phyloP scores from a whole-genome alignment of 352 stramenopile species.

The Blastocystis sp. region DNA sequence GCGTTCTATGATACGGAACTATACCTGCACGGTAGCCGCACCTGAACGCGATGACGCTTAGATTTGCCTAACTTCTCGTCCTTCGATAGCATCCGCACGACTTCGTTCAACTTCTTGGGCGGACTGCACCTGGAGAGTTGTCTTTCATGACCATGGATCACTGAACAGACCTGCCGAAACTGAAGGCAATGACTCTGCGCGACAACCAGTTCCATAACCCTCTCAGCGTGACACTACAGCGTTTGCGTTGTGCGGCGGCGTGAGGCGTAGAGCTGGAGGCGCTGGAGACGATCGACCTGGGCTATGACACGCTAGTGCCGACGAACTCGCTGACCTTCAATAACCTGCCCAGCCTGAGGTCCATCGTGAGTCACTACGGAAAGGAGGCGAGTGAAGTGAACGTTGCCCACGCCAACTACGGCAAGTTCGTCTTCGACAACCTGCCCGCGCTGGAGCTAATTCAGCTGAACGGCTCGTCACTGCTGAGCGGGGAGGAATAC shows the following conservation, averaged over 20 bases:
- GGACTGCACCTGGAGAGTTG: not conserved
- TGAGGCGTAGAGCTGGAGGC: not conserved
- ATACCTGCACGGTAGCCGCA: not conserved
- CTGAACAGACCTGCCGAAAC: not conserved
- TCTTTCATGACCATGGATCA: not conserved
- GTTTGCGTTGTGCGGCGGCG: not conserved
- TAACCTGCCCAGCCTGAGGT: not conserved
- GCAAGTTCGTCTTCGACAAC: not conserved
- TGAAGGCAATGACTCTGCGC: not conserved
- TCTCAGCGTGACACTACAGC: not conserved
- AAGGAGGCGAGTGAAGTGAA: not conserved
- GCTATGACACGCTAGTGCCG: not conserved
- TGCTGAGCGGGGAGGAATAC: not conserved
- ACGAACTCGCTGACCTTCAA: not conserved
- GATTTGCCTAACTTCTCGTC: not conserved
- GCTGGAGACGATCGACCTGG: not conserved
- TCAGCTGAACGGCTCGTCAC: not conserved
- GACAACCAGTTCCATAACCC: not conserved
- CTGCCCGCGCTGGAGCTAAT: not conserved
- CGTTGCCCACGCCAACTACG: not conserved
- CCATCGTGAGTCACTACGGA: not conserved
- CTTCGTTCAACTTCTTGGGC: not conserved
- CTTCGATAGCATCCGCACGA: not conserved
- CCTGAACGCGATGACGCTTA: not conserved
- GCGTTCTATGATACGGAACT: constrained; percentile 18